Base-by-base conservation (phyloP, 129 eudicot genomes). In the Flaveria brownii region DNA sequence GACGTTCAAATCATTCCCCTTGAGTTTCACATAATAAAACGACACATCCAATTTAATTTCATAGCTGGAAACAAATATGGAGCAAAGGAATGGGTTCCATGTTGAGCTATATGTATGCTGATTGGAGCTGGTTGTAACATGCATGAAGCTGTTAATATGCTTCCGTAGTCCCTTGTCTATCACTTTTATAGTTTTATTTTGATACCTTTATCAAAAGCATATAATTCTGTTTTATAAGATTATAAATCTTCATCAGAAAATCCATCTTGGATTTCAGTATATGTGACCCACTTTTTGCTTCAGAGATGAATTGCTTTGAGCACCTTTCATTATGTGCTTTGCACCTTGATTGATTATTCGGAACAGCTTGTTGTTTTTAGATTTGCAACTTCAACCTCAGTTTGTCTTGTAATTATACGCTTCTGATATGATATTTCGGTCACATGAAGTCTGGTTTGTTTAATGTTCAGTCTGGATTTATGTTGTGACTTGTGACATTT, bases 391-490 rank as follows among this genome's bases (percentile, higher is more conserved):
- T 57, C 64, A 57, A 57, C 64, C 64, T 4, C 30, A 57, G 30
- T 36, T 36, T 36, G 30, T 20, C 30, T 20, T 57, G 64, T 57
- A 57, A 9, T 2, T 11, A 57, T 57, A 11, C 64, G 22, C 28
- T 36, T 57, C 22, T 57, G 30, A 57, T 18, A 18, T 23, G 66
- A 1, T 7, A 4, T 23, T 60, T 23, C 5, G 2, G 8, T 36
- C n/a, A 60, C 66, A 60, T 60, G 39, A 25, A 60, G 14, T 60
- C 66, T 60, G 25, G 66, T 60, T 23, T 25, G 66, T 23, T 60
- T 2, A 25, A 25, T 25, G n/a, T 23, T 36, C 41, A 9, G 9
- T 26, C 39, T 0, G 12, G 2, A 9, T 57, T 57, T 45, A 45
- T 36, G 7, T 9, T 57, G 30, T 57, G 63, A 20, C 28, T 8